Conservation (phyloP, 495 filamentous ascomycete species). For the Penicillium silybi region DNA sequence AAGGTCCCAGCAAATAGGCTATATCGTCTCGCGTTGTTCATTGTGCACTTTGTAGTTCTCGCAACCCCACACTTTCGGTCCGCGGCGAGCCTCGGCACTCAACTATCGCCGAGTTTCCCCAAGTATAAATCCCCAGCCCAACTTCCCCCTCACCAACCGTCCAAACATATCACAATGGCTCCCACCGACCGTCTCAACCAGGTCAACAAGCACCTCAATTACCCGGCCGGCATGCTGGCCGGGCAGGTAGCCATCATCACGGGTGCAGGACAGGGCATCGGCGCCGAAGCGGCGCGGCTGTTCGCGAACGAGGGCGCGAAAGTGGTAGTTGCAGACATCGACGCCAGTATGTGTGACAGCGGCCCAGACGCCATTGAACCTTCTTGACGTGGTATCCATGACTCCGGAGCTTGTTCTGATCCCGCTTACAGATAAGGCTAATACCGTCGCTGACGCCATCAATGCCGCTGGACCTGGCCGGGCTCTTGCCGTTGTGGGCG, state of each 20-base stretch:
- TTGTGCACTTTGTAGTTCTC: neutral
- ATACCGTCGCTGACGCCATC: conserved; percentile 59
- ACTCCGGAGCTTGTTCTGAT: neutral
- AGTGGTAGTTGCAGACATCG: conserved; percentile 79
- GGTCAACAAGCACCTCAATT: conserved; percentile 73
- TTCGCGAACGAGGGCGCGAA: conserved; percentile 86
- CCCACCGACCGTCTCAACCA: conserved; percentile 57
- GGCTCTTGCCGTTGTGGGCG: conserved; percentile 67
- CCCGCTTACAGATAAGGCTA: conserved; percentile 53
- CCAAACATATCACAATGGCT: conserved; percentile 24
- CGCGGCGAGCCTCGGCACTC: conserved; percentile 28
- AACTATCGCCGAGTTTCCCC: conserved; percentile 4
- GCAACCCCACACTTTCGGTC: conserved; percentile 26
- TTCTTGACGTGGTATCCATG: neutral
- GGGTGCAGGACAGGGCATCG: conserved; percentile 84
- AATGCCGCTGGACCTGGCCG: conserved; percentile 55
- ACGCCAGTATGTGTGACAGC: conserved; percentile 49
- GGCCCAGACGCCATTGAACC: neutral
- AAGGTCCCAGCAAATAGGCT: conserved; percentile 7
- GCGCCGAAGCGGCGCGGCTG: conserved; percentile 72
- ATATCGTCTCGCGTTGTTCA: conserved; percentile 1
- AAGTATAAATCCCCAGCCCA: conserved; percentile 19
- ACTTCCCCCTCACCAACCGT: conserved; percentile 1
- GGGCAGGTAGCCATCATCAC: conserved; percentile 86
- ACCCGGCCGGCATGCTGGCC: conserved; percentile 69